Conservation (phyloP, 768 basidiomycete species). For the Dendrothele bispora region DNA sequence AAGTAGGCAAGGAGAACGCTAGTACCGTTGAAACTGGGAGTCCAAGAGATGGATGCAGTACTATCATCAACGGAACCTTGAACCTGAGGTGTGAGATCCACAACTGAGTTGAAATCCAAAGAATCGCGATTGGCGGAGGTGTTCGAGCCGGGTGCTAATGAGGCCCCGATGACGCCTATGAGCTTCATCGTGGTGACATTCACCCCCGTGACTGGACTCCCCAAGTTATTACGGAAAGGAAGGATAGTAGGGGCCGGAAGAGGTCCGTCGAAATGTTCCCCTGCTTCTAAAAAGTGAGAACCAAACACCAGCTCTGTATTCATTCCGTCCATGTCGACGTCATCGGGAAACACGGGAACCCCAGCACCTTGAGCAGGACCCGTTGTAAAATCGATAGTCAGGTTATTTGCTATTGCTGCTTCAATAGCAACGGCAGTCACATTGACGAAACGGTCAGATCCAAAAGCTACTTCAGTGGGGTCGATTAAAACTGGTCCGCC, state of each 20-base stretch:
- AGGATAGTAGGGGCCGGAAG: constrained; percentile 12
- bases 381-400: constrained; percentile 15
- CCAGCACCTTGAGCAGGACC: constrained; percentile 16
- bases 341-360: constrained; percentile 12
- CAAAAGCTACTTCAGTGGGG: constrained; percentile 15
- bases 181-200: constrained; percentile 13
- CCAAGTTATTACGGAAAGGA: constrained; percentile 6
- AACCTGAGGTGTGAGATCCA: constrained; percentile 13
- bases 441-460: constrained; percentile 13
- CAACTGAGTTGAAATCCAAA: constrained; percentile 14
- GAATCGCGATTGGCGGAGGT: constrained; percentile 8
- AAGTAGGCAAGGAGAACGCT: constrained; percentile 16
- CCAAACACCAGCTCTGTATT: constrained; percentile 18
- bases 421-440: constrained; percentile 8
- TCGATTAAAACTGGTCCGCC: constrained; percentile 14
- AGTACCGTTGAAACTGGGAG: constrained; percentile 10
- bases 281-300: constrained; percentile 10
- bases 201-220: constrained; percentile 10
- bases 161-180: constrained; percentile 14
- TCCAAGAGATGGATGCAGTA: no score
- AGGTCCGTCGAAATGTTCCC: constrained; percentile 9
- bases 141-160: constrained; percentile 10
- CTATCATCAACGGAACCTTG: constrained; percentile 9
- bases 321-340: constrained; percentile 16
- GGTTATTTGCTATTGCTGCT: constrained; percentile 10